Evolutionary conservation across 768 basidiomycete genomes (phyloP), one percentile per base, ranked within the genome.

Genomic region (Termitomyces sp.): DNA sequence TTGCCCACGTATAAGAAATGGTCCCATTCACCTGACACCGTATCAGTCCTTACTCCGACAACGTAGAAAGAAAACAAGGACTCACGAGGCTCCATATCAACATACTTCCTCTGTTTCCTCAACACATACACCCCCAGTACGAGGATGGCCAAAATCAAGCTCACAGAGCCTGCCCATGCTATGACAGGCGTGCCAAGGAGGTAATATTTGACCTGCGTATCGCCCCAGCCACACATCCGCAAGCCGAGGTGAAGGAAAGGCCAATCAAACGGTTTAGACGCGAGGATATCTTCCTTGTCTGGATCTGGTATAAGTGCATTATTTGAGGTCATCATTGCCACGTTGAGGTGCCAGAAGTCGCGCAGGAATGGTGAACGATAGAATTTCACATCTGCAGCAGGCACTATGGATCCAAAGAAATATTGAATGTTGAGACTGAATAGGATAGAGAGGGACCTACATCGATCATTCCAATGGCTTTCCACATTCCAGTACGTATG

Each of bases 241-340:
- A 99, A 72, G 24, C 96, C 96, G 16, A 95, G 79, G 47, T 84
- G 85, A 41, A 98, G 76, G 75, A 90, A 86, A 0, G 96, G 96
- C 96, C 97, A 99, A 66, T 98, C 95, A 40, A 82, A 81, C 0
- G 96, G 95, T 64, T 82, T 84, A 35, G 94, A 96, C 0, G 96
- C 97, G 52, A 99, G 85, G 67, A 98, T 93, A 69, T 99, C 97
- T 65, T 96, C 93, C 74, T 98, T 98, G 78, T 99, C 97, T 0
- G 96, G 94, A 66, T 99, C 94, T 1, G 97, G 97, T 41, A 98
- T 71, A 55, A 99, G 87, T 0, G 97, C 96, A 68, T 99, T 99
- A 76, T 99, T 99, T 5, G 97, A 98, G 0, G 96, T 97, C 92
- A 95, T 94, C 97, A 99, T 99, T 8, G 95, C 97, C 26, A 99